Conservation (phyloP, 331 rosid genomes). For the Acacia pycnantha region DNA sequence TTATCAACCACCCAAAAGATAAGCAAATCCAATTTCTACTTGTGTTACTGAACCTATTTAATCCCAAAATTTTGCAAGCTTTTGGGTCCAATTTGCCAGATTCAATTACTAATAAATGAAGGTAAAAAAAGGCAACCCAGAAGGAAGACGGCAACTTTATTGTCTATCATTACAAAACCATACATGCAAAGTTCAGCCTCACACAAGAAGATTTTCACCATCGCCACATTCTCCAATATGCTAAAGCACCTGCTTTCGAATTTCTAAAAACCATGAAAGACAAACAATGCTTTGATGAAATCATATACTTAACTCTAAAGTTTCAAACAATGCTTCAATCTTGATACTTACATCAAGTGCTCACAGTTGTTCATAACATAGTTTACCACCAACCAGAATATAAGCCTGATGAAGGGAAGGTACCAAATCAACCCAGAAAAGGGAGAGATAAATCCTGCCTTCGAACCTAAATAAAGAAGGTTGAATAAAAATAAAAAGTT, state of each 20-base stretch:
- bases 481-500: neutral
- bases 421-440: neutral
- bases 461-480: neutral
- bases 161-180: neutral
- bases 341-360: neutral
- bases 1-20: too few relatives aligned
- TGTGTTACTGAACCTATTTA: neutral
- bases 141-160: neutral
- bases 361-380: neutral
- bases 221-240: neutral
- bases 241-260: neutral
- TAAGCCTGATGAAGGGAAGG: neutral
- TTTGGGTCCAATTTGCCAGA: neutral
- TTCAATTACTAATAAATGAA: too few relatives aligned
- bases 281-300: neutral
- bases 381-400: neutral
- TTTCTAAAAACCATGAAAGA: neutral
- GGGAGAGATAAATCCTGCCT: neutral
- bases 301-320: neutral
- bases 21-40: neutral
- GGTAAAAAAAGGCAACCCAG: neutral
- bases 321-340: neutral
- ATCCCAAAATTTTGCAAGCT: neutral
- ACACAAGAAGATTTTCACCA: neutral
- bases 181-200: neutral